Percentiles rank a stretch among this genome's conserved stretches.
These are phyloP conservation scores for Suillus tomentosus DNA, from an alignment of 768 basidiomycete species.

Conservation along the genomic window DNA sequence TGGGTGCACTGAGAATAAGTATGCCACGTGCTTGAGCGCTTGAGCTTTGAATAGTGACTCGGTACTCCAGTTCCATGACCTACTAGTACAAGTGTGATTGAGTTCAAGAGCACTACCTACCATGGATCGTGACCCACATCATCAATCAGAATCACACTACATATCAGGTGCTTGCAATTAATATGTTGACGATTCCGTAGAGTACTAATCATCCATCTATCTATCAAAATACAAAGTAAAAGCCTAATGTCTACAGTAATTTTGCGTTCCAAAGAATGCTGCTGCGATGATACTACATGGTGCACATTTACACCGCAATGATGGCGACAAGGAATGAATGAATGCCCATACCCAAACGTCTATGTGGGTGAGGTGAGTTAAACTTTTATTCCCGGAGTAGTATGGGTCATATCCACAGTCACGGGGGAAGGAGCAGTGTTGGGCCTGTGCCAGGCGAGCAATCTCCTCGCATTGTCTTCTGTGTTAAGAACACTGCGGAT, in stretches of 20 bases:
- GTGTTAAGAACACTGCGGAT: conserved; percentile 62
- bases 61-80: too few relatives aligned
- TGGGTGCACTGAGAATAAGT: background rate
- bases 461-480: conserved; percentile 56
- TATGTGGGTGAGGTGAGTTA: background rate
- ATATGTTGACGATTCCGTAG: too few relatives aligned
- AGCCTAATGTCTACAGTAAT: background rate
- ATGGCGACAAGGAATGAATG: background rate
- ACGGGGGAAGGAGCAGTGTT: background rate
- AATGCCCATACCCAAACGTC: background rate
- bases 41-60: too few relatives aligned
- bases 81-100: too few relatives aligned
- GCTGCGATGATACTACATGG: background rate
- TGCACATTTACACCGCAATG: background rate
- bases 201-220: too few relatives aligned
- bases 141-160: too few relatives aligned
- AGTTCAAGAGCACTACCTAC: too few relatives aligned
- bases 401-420: background rate
- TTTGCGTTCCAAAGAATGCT: background rate
- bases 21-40: background rate
- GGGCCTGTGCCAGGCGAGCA: conserved; percentile 55
- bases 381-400: background rate
- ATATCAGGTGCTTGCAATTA: background rate
- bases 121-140: too few relatives aligned
- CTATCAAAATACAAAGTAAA: background rate